These are phyloP conservation scores for Colletotrichum tofieldiae DNA, from an alignment of 2,329 filamentous ascomycete genomes.

Conservation along the genomic window DNA sequence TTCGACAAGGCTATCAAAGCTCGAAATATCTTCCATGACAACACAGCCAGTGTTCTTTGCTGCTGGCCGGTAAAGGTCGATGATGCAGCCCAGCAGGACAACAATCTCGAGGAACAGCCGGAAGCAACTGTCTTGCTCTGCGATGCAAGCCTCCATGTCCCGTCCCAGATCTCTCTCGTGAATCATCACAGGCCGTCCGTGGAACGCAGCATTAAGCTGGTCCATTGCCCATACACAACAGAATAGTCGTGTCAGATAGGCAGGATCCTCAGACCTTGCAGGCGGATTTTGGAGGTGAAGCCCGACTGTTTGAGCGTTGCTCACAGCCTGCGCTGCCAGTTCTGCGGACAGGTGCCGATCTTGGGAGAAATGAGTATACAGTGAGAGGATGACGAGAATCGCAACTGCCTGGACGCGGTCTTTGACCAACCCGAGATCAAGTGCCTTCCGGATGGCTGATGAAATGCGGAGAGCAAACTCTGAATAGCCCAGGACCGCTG, in stretches of 20 bases:
- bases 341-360: constrained; percentile 43
- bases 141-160: constrained; percentile 44
- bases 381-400: constrained; percentile 54
- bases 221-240: constrained; percentile 48
- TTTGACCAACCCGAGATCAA: constrained; percentile 27
- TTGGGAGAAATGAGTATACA: constrained; percentile 38
- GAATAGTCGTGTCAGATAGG: constrained; percentile 45
- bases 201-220: constrained; percentile 46
- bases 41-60: constrained; percentile 30
- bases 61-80: constrained; percentile 46
- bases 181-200: constrained; percentile 47
- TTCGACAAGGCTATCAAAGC: constrained; percentile 32
- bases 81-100: constrained; percentile 45
- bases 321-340: constrained; percentile 45
- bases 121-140: constrained; percentile 45
- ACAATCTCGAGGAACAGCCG: constrained; percentile 46
- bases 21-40: constrained; percentile 33
- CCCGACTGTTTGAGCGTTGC: constrained; percentile 46
- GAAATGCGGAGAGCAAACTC: constrained; percentile 39
- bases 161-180: constrained; percentile 46
- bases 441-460: constrained; percentile 38
- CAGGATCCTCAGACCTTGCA: constrained; percentile 39
- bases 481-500: constrained; percentile 30
- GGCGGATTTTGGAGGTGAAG: constrained; percentile 47
- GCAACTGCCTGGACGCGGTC: constrained; percentile 45